Base-by-base conservation (phyloP, 768 basidiomycete species). In the Phylloporus sp. region DNA sequence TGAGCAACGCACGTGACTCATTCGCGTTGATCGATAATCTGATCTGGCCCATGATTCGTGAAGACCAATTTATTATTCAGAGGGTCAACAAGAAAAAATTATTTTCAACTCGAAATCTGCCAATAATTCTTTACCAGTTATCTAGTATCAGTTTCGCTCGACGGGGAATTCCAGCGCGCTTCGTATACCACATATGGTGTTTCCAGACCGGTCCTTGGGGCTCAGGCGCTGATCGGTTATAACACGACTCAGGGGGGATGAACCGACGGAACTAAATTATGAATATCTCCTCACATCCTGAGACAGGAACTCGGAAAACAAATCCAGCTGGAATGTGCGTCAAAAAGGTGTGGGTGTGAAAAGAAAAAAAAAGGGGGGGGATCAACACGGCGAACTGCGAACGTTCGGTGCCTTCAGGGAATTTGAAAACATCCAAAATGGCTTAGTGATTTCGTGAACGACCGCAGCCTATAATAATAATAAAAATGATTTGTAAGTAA, bases 331-430 rank as follows among this genome's bases (percentile, higher is more conserved):
- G 54, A 7, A n/a, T n/a, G 29, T 28, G 15, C 10, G 43, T 29
- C 29, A 6, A 10, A 49, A 54, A 56, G 23, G 49, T 45, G 58
- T 64, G 60, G 52, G 63, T 55, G 62, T 34, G 45, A 35, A 22
- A 16, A 51, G 40, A 43, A 27, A n/a, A 16, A 51, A 44, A 43
- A 27, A n/a, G 35, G 35, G 42, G 57, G 34, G 40, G 36, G 22
- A 29, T 20, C 38, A 40, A 24, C 45, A 53, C 51, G 62, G 54
- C 42, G 50, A 59, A 52, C 44, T 56, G 47, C 39, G 23, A 45
- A 34, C 24, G 35, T 40, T 47, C 35, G 18, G 31, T 42, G n/a
- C 16, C 39, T 24, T n/a, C 43, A 35, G 53, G 54, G 47, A 59
- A 53, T 54, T 56, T 43, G 38, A 39, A 39, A 44, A 12, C 27